These are phyloP conservation scores for Penicillium psychrofluorescens DNA, from an alignment of 495 filamentous ascomycete species.

Conservation along the genomic window DNA sequence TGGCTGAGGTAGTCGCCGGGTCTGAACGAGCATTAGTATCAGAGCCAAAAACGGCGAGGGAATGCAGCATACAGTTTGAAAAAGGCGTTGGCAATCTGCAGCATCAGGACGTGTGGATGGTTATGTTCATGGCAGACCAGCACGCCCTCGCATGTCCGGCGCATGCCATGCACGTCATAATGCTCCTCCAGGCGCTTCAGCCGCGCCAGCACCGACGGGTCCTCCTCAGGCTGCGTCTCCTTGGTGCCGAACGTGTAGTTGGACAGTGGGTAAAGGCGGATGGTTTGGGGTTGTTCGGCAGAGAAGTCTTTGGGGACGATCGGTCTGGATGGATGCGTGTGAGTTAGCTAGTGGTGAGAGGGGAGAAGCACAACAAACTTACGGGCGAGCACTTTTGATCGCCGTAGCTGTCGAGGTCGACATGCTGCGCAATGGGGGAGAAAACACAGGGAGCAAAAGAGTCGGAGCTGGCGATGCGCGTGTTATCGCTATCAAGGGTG, in stretches of 20 bases:
- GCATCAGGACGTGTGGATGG: constrained; percentile 95
- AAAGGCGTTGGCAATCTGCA: constrained; percentile 98
- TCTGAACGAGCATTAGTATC: constrained; percentile 27
- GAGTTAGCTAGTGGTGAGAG: not conserved
- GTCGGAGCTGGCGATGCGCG: not conserved
- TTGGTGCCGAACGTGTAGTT: constrained; percentile 99
- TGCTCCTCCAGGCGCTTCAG: constrained; percentile 91
- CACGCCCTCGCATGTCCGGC: constrained; percentile 91
- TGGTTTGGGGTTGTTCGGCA: constrained; percentile 79
- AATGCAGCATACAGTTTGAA: constrained; percentile 69
- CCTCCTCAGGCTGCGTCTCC: constrained; percentile 95
- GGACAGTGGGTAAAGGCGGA: constrained; percentile 89
- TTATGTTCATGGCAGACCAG: constrained; percentile 98
- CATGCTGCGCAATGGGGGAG: constrained; percentile 42
- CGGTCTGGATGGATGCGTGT: constrained; percentile 42
- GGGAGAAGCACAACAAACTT: constrained; percentile 11
- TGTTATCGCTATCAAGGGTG: constrained; percentile 13
- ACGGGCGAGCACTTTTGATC: constrained; percentile 66
- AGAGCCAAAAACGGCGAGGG: not conserved
- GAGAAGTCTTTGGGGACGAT: constrained; percentile 77
- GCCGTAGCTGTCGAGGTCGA: constrained; percentile 64
- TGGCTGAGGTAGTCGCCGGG: constrained; percentile 92
- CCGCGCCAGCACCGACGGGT: constrained; percentile 87
- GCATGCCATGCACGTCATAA: constrained; percentile 88
- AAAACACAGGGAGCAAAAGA: not conserved